Evolutionary conservation across 1,139 yeast species (phyloP).

Genomic region (Pichia kudriavzevii): DNA sequence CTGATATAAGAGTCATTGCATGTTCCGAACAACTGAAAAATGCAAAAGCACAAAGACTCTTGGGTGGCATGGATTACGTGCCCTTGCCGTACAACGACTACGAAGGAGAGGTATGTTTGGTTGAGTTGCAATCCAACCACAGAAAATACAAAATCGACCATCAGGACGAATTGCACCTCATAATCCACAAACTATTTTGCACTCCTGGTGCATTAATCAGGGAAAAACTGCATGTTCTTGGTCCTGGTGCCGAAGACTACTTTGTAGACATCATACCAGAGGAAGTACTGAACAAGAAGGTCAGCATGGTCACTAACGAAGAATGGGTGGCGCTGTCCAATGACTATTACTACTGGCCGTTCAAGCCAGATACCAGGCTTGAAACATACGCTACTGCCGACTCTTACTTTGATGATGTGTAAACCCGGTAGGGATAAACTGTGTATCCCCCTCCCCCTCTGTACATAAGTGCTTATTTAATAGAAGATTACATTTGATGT

Average conservation of each 20-base stretch:
- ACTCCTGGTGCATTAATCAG: slow-evolving; percentile 40
- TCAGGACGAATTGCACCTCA: slow-evolving; percentile 54
- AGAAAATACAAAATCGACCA: slow-evolving; percentile 19
- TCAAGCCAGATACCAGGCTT: slow-evolving; percentile 54
- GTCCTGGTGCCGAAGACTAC: slow-evolving; percentile 79
- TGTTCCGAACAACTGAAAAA: slow-evolving; percentile 17
- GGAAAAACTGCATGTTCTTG: slow-evolving; percentile 49
- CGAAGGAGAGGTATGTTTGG: slow-evolving; percentile 29
- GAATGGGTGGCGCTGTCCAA: slow-evolving; percentile 48
- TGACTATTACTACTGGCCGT: slow-evolving; percentile 71
- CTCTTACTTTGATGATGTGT: slow-evolving; percentile 8
- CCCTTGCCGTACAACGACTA: slow-evolving; percentile 17
- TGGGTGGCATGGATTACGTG: slow-evolving; percentile 12
- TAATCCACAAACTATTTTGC: slow-evolving; percentile 58
- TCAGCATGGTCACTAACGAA: slow-evolving; percentile 42
- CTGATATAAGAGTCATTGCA: slow-evolving; percentile 22
- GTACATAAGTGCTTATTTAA: no score
- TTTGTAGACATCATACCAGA: slow-evolving; percentile 36
- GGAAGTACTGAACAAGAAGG: slow-evolving; percentile 36
- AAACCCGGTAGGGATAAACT: no score
- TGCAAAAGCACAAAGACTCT: slow-evolving; percentile 9
- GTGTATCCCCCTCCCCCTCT: no score
- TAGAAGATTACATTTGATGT: no score
- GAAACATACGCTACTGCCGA: slow-evolving; percentile 34
- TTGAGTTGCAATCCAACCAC: slow-evolving; percentile 52